Percentiles rank a stretch among this genome's conserved stretches.
Evolutionary conservation across 768 basidiomycete species (phyloP).

Genomic region (Rhizopogon vinicolor): DNA sequence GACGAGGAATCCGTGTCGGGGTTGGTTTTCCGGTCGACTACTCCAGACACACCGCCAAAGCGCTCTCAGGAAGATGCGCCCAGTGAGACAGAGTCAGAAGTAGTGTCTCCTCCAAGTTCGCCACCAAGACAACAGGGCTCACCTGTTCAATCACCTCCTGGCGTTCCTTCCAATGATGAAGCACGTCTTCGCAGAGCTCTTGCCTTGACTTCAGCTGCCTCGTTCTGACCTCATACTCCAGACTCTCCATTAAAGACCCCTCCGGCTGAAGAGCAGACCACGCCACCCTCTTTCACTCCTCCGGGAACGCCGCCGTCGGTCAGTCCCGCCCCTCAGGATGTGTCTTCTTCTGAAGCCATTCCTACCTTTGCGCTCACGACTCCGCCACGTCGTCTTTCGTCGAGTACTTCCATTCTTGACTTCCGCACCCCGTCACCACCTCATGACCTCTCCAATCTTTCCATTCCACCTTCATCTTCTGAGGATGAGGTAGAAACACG

Average conservation of each 20-base stretch:
- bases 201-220: conserved; percentile 15
- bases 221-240: conserved; percentile 7
- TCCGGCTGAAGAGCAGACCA: background rate
- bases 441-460: conserved; percentile 58
- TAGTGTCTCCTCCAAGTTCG: conserved; percentile 16
- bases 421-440: conserved; percentile 65
- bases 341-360: conserved; percentile 6
- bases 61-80: conserved; percentile 12
- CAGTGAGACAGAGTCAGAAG: conserved; percentile 23
- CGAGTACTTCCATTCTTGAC: conserved; percentile 38
- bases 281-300: conserved; percentile 16
- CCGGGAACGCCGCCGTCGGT: conserved; percentile 18
- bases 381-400: conserved; percentile 41
- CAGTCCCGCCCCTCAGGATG: background rate
- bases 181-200: conserved; percentile 11
- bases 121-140: conserved; percentile 10
- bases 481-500: conserved; percentile 41
- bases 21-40: conserved; percentile 19
- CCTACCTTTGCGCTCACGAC: conserved; percentile 33
- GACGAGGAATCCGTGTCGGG: conserved; percentile 30
- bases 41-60: conserved; percentile 17
- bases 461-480: conserved; percentile 55
- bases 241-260: background rate
- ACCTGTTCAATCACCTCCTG: conserved; percentile 7
- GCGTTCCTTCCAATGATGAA: conserved; percentile 8